These are phyloP conservation scores for Sporothrix humicola DNA, from an alignment of 2,329 filamentous ascomycete species.

Conservation along the genomic window DNA sequence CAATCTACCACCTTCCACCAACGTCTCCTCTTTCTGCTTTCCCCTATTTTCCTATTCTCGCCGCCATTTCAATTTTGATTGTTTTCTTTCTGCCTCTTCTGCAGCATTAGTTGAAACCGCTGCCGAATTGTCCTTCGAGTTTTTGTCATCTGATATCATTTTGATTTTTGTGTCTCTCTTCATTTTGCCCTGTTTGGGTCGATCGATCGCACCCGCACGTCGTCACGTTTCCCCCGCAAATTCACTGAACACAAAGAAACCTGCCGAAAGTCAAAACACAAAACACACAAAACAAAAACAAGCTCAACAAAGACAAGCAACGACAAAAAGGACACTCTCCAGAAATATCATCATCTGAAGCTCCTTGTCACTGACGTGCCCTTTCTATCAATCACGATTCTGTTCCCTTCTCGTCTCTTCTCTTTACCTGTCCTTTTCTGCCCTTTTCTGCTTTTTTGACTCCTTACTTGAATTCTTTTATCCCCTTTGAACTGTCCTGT, in stretches of 20 bases:
- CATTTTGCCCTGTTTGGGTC: neutral
- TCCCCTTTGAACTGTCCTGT: neutral
- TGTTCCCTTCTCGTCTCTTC: neutral
- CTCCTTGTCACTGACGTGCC: neutral
- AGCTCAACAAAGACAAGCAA: constrained; percentile 4
- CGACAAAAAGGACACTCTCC: neutral
- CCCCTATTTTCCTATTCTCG: neutral
- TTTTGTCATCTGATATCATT: constrained; percentile 11
- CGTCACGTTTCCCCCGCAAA: constrained; percentile 3
- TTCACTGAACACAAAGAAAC: neutral
- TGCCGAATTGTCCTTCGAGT: neutral
- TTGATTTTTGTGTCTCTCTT: neutral
- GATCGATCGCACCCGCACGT: neutral
- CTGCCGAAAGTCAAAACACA: neutral
- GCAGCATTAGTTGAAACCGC: neutral
- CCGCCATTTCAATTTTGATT: neutral
- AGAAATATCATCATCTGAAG: neutral
- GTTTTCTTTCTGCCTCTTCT: neutral
- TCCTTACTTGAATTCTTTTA: neutral
- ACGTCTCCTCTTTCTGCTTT: neutral
- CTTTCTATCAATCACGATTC: neutral
- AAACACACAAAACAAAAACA: neutral
- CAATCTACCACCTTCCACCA: neutral
- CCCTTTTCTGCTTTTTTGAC: neutral
- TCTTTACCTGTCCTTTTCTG: neutral